These are phyloP conservation scores for Diplodia seriata DNA, from an alignment of 2,329 filamentous ascomycete species.

Conservation along the genomic window DNA sequence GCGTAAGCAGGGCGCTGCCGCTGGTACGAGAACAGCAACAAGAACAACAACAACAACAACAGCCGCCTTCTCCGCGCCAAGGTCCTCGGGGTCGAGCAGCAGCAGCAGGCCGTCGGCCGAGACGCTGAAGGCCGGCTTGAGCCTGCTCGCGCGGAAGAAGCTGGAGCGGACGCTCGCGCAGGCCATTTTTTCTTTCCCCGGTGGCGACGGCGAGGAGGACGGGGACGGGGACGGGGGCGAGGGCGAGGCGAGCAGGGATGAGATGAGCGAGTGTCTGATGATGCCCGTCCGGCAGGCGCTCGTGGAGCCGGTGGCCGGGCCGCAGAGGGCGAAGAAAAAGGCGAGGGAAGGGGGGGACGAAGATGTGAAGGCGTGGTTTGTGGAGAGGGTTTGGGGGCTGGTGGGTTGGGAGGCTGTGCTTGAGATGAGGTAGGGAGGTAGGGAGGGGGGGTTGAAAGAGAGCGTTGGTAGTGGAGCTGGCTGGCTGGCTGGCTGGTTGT, in stretches of 20 bases:
- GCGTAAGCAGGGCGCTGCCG: not conserved
- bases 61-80: not conserved
- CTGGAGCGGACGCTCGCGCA: constrained; percentile 55
- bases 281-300: constrained; percentile 45
- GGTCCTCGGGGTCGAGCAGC: not conserved
- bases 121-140: constrained; percentile 44
- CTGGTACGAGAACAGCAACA: not conserved
- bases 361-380: constrained; percentile 60
- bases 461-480: not conserved
- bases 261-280: constrained; percentile 51
- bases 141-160: constrained; percentile 49
- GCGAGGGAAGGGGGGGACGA: constrained; percentile 40
- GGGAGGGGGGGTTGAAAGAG: not conserved
- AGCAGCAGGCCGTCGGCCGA: constrained; percentile 27
- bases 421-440: not conserved
- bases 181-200: constrained; percentile 45
- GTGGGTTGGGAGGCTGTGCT: constrained; percentile 61
- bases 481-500: no score
- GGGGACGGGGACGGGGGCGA: constrained; percentile 37
- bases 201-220: no score
- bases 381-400: constrained; percentile 62
- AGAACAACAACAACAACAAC: not conserved
- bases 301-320: constrained; percentile 42
- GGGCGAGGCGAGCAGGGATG: constrained; percentile 38
- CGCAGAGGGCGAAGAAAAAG: not conserved